These are phyloP conservation scores for Colletotrichum sp. DNA, from an alignment of 2,329 filamentous ascomycete species.

Conservation along the genomic window DNA sequence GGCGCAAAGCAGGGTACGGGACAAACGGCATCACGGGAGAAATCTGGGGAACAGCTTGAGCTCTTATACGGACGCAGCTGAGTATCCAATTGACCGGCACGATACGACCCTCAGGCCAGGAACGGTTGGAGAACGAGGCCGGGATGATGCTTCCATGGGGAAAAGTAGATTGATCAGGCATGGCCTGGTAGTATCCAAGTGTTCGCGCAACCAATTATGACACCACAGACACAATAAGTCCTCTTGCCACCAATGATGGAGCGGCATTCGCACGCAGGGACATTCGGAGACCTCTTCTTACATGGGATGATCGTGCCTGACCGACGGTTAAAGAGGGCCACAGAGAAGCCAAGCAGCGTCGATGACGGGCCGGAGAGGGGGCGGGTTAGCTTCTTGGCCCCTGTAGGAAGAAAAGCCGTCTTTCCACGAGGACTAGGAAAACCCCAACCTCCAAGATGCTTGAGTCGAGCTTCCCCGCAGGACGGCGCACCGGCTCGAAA, in stretches of 20 bases:
- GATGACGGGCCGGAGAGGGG: neutral
- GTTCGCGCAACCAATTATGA: neutral
- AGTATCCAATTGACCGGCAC: neutral
- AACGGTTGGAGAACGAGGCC: slow-evolving; percentile 10
- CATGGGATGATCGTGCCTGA: neutral
- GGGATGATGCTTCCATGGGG: slow-evolving; percentile 5
- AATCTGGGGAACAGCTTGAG: neutral
- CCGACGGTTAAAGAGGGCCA: slow-evolving; percentile 12
- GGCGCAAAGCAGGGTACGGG: neutral
- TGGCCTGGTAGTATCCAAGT: neutral
- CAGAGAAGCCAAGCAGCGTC: neutral
- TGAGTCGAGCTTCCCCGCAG: slow-evolving; percentile 9
- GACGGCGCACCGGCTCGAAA: neutral
- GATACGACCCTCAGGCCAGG: neutral
- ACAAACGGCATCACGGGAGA: neutral
- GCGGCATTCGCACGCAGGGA: neutral
- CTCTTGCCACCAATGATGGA: neutral
- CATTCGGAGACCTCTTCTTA: neutral
- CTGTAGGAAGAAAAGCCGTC: slow-evolving; percentile 6
- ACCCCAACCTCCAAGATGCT: neutral
- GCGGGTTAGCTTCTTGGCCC: neutral
- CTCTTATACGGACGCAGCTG: neutral
- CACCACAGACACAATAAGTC: neutral
- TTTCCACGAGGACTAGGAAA: neutral
- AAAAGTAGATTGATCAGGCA: neutral